Evolutionary conservation across 2,329 filamentous ascomycete species (phyloP).

Genomic region (Paracoccidioides brasiliensis): DNA sequence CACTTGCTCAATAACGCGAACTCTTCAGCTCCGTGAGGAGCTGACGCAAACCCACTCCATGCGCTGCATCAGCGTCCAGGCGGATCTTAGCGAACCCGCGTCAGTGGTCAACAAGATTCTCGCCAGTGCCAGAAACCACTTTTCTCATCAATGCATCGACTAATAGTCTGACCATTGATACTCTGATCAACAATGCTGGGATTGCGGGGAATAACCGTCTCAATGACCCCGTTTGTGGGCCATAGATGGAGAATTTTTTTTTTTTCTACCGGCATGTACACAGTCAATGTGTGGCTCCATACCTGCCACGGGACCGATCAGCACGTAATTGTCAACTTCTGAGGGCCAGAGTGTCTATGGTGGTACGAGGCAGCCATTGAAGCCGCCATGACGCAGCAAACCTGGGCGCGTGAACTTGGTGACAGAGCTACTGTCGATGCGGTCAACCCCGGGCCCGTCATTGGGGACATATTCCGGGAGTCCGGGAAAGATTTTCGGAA

Average conservation of each 20-base stretch:
- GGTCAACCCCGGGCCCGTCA: slow-evolving; percentile 53
- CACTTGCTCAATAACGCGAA: slow-evolving; percentile 42
- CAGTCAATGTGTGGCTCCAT: slow-evolving; percentile 64
- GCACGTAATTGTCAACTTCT: slow-evolving; percentile 53
- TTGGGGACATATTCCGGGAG: slow-evolving; percentile 51
- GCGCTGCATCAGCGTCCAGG: slow-evolving; percentile 50
- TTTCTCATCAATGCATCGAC: slow-evolving; percentile 28
- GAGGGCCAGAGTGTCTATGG: slow-evolving; percentile 49
- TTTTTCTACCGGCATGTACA: slow-evolving; percentile 60
- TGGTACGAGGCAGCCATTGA: slow-evolving; percentile 53
- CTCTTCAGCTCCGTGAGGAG: slow-evolving; percentile 41
- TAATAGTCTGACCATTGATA: slow-evolving; percentile 55
- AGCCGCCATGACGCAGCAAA: slow-evolving; percentile 50
- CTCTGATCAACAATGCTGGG: slow-evolving; percentile 80
- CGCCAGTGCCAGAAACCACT: slow-evolving; percentile 44
- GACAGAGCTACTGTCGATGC: slow-evolving; percentile 52
- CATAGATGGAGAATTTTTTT: slow-evolving; percentile 48
- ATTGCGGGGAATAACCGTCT: slow-evolving; percentile 38
- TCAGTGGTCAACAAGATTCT: slow-evolving; percentile 48
- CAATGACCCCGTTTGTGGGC: slow-evolving; percentile 51
- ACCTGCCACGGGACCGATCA: slow-evolving; percentile 55
- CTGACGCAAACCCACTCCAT: slow-evolving; percentile 47
- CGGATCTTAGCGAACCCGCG: slow-evolving; percentile 52
- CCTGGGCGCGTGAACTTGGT: slow-evolving; percentile 50
- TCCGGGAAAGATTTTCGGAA: slow-evolving; percentile 46